A percentile compares a stretch with the other conserved stretches of the same genome.
Evolutionary conservation across 2,329 filamentous ascomycete genomes (phyloP).

Genomic region (Dactylellina drechsleri): DNA sequence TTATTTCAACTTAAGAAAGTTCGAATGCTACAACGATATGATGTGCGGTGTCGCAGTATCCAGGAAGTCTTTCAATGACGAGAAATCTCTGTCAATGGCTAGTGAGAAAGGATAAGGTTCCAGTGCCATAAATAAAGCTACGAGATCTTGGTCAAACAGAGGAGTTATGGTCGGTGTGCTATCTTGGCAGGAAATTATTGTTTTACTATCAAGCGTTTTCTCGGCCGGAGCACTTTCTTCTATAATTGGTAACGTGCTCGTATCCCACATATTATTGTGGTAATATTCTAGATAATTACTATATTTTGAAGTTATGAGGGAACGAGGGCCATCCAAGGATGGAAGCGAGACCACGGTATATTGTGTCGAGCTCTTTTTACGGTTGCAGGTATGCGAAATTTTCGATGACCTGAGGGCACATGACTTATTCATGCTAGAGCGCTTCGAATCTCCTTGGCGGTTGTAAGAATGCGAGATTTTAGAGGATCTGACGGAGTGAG

Average conservation of each 20-base stretch:
- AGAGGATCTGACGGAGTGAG: too few species aligned
- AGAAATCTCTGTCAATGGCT: conserved; percentile 37
- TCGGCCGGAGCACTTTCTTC: conserved; percentile 40
- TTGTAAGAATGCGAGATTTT: too few species aligned
- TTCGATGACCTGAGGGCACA: too few species aligned
- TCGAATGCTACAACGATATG: conserved; percentile 13
- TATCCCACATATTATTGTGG: conserved; percentile 5
- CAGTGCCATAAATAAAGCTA: conserved; percentile 43
- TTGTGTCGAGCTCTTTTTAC: conserved; percentile 22
- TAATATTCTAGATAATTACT: conserved; percentile 35
- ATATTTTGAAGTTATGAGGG: conserved; percentile 30
- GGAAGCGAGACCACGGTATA: conserved; percentile 23
- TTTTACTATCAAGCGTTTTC: conserved; percentile 38
- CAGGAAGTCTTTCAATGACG: conserved; percentile 8
- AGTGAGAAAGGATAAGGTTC: conserved; percentile 29
- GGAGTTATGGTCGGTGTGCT: conserved; percentile 39
- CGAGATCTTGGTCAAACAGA: conserved; percentile 44
- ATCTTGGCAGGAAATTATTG: conserved; percentile 41
- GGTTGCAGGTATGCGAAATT: too few species aligned
- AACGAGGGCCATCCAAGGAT: conserved; percentile 21
- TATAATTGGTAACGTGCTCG: conserved; percentile 39
- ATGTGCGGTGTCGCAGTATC: conserved; percentile 16
- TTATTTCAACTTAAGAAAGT: conserved; percentile 5
- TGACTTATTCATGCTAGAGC: too few species aligned
- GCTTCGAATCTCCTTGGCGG: too few species aligned